Conservation (phyloP, 306 rosid species). For the Ochetophila trinervis region DNA sequence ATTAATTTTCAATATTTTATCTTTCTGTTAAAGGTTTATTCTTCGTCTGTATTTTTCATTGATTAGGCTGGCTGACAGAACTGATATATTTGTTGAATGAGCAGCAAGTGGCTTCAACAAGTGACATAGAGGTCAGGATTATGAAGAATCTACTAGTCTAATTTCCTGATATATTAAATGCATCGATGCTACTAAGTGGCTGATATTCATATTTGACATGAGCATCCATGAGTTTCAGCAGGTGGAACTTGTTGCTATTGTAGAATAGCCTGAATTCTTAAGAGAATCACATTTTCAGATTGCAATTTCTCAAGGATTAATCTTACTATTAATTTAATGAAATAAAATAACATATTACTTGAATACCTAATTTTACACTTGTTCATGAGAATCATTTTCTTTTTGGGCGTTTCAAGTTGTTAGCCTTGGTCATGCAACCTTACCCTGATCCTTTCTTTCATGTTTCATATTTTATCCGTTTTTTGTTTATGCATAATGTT, state of each 20-base stretch:
- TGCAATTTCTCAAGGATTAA: too few relatives aligned
- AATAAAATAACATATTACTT: too few relatives aligned
- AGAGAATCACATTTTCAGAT: too few relatives aligned
- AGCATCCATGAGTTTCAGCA: too few relatives aligned
- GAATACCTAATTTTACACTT: too few relatives aligned
- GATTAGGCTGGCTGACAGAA: constrained; percentile 95
- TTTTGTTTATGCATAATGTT: neutral
- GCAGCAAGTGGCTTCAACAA: constrained; percentile 74
- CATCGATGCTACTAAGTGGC: neutral
- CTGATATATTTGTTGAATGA: constrained; percentile 78
- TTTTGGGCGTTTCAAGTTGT: too few relatives aligned
- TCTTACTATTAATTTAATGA: too few relatives aligned
- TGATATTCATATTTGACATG: constrained; percentile 1
- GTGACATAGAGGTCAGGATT: constrained; percentile 63
- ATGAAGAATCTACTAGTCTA: constrained; percentile 18
- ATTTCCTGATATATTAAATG: constrained; percentile 10
- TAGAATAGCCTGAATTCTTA: too few relatives aligned
- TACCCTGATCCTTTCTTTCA: neutral
- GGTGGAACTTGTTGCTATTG: too few relatives aligned
- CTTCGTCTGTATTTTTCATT: constrained; percentile 60
- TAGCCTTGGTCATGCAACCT: neutral
- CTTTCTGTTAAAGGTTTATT: constrained; percentile 48
- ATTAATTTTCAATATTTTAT: constrained; percentile 27
- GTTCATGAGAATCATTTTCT: too few relatives aligned
- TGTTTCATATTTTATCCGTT: neutral